phyloP scores from a whole-genome alignment of 345 rosid genomes.

The Dovyalis caffra region DNA sequence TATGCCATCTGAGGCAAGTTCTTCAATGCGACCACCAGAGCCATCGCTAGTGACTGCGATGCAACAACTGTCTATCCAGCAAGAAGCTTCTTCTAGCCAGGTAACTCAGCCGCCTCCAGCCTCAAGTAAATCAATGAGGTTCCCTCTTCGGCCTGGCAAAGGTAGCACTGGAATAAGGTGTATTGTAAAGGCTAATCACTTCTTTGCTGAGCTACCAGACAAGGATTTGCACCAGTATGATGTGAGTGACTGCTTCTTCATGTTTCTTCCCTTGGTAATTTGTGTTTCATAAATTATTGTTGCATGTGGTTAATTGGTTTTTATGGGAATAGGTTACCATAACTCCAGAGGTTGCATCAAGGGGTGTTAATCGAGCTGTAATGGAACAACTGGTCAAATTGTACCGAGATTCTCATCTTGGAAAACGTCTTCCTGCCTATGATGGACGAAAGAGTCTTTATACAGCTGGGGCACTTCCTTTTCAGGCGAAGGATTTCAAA shows the following conservation, averaged over 20 bases:
- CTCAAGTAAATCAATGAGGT: slow-evolving; percentile 74
- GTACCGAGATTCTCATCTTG: slow-evolving; percentile 77
- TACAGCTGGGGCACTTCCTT: slow-evolving; percentile 93
- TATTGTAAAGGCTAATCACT: slow-evolving; percentile 94
- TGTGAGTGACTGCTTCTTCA: slow-evolving; percentile 37
- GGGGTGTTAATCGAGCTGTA: slow-evolving; percentile 87
- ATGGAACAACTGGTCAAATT: slow-evolving; percentile 60
- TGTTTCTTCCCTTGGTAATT: slow-evolving; percentile 10
- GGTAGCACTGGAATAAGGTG: slow-evolving; percentile 62
- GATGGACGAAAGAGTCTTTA: slow-evolving; percentile 92
- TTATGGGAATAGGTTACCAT: slow-evolving; percentile 59
- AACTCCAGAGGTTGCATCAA: slow-evolving; percentile 70
- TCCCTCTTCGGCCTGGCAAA: slow-evolving; percentile 83
- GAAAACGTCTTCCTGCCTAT: slow-evolving; percentile 89
- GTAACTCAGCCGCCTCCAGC: slow-evolving; percentile 55
- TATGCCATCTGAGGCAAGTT: slow-evolving; percentile 51
- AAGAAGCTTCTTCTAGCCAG: slow-evolving; percentile 54
- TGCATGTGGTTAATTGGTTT: background rate
- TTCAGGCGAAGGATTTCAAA: slow-evolving; percentile 65
- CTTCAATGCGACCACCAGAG: slow-evolving; percentile 50
- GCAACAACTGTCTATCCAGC: slow-evolving; percentile 50
- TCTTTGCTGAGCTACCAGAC: slow-evolving; percentile 84
- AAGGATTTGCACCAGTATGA: slow-evolving; percentile 97
- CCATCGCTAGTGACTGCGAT: slow-evolving; percentile 33
- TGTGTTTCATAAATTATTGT: background rate